Evolutionary conservation across 768 basidiomycete species (phyloP), one percentile per base, ranked within the genome.

Genomic region (Trametes maxima): DNA sequence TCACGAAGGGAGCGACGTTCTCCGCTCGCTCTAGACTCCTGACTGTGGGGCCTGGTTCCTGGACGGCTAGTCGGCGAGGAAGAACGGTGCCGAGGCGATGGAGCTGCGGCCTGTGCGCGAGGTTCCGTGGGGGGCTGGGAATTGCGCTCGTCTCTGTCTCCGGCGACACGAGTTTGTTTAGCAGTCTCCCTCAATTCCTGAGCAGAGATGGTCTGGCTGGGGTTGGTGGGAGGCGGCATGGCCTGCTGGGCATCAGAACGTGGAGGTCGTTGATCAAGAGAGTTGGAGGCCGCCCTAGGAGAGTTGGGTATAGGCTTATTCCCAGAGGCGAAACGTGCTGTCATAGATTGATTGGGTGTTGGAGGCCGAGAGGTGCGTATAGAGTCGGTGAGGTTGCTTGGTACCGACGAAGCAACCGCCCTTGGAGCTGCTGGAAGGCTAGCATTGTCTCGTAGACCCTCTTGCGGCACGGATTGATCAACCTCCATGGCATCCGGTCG

Each of bases 161-260:
- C 46, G 11, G 24, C 62, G 53, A 77, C 73, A 17, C 51, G 51
- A 22, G 84, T 80, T 68, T 89, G 87, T 67, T 87, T 89, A 6
- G 90, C 91, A 2, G 88, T 91, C 70, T 90, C 89, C 51, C 92
- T 82, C 16, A 92, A 79, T 67, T 91, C 91, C 66, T 92, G 89
- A 1, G 90, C 90, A 11, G 88, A 89, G 6, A 78, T 74, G 0
- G 90, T 92, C 67, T 92, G 89, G 67, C 91, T 93, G 2, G 92
- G 92, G 49, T 80, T 85, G 24, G 77, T 79, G 17, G 92, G 92
- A 4, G 92, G 92, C 13, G 88, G 89, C 90, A 94, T 93, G 1
- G 69, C 69, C 37, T 82, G 79, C n/a, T 68, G 71, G 33, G 69
- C 53, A 1, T 79, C 80, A 16, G 67, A 14, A 1, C 52, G 60